Percentiles rank a stretch among this genome's conserved stretches.
phyloP scores from a whole-genome alignment of 768 basidiomycete genomes.

The Tulasnella sp. region DNA sequence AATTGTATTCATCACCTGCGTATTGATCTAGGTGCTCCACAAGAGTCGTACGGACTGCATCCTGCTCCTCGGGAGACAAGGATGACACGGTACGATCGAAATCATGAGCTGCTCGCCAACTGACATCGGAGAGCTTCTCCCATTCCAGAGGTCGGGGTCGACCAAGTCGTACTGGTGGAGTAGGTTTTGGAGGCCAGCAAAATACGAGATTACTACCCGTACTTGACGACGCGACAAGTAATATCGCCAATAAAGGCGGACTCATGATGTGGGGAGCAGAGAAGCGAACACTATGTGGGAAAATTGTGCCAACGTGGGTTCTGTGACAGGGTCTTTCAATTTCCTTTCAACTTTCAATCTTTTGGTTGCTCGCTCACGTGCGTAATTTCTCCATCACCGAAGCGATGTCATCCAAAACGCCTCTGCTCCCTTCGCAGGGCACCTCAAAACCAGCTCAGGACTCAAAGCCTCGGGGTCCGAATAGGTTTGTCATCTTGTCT shows the following conservation, averaged over 20 bases:
- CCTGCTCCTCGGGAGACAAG: conserved; percentile 5
- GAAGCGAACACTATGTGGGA: too few relatives aligned
- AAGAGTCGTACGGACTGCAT: conserved; percentile 23
- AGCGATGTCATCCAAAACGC: conserved; percentile 10
- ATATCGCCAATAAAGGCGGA: conserved; percentile 50
- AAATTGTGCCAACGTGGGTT: too few relatives aligned
- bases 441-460: background rate
- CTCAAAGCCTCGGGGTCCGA: conserved; percentile 8
- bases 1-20: conserved; percentile 40
- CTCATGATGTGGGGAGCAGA: background rate
- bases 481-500: background rate
- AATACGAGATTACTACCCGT: conserved; percentile 68
- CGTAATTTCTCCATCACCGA: background rate
- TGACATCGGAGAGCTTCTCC: conserved; percentile 37
- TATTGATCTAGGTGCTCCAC: conserved; percentile 3
- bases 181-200: conserved; percentile 70
- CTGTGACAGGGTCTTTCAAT: background rate
- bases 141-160: conserved; percentile 63
- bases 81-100: conserved; percentile 8
- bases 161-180: conserved; percentile 49
- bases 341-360: conserved; percentile 2
- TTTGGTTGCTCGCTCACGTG: conserved; percentile 1
- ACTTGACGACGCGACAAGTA: conserved; percentile 75
- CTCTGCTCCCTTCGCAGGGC: conserved; percentile 1
- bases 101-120: conserved; percentile 15